These are phyloP conservation scores for Penicillium sp. DNA, from an alignment of 2,329 filamentous ascomycete genomes.

Conservation along the genomic window DNA sequence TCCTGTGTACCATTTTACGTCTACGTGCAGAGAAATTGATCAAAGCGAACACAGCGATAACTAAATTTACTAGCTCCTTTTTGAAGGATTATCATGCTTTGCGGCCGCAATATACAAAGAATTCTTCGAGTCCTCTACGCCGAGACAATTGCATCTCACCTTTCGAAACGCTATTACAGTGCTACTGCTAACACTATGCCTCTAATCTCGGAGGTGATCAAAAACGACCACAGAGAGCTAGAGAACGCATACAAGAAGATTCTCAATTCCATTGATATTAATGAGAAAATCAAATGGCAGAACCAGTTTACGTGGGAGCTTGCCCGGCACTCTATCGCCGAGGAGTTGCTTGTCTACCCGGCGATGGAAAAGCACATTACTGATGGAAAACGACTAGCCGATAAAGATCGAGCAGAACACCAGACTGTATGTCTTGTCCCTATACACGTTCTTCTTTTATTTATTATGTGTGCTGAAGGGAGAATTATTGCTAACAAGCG, in stretches of 20 bases:
- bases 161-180: background rate
- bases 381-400: constrained; percentile 42
- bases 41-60: too few relatives aligned
- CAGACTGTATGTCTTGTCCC: constrained; percentile 33
- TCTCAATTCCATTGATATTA: constrained; percentile 37
- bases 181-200: constrained; percentile 2
- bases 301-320: constrained; percentile 54
- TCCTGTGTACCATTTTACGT: too few relatives aligned
- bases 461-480: background rate
- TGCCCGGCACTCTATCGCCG: constrained; percentile 49
- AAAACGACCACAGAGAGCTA: constrained; percentile 40
- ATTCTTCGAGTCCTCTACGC: too few relatives aligned
- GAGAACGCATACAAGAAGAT: constrained; percentile 44
- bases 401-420: constrained; percentile 49
- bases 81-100: too few relatives aligned
- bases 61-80: too few relatives aligned
- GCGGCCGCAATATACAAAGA: too few relatives aligned
- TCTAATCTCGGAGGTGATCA: constrained; percentile 37
- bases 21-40: too few relatives aligned
- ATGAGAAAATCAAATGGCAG: constrained; percentile 43
- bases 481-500: too few relatives aligned
- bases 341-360: constrained; percentile 54
- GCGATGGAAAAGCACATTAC: constrained; percentile 49
- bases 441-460: constrained; percentile 3
- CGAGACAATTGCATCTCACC: too few relatives aligned